Evolutionary conservation across 257 asterid genomes (phyloP), one percentile per base, ranked within the genome.

Genomic region (Fraxinus quadrangulata): DNA sequence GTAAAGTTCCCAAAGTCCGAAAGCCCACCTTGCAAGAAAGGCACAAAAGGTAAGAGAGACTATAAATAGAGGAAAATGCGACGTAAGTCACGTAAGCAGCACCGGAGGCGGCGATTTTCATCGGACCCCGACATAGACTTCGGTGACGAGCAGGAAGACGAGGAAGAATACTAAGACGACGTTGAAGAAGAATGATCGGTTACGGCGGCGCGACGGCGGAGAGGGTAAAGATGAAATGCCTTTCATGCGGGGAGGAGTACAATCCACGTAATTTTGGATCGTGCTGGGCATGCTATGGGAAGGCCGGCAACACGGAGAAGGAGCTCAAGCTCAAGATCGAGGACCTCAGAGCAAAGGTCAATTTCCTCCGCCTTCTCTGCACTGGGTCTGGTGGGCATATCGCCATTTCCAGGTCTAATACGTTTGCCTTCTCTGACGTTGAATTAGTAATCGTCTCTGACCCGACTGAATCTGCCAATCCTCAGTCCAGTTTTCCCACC

Each of bases 271-370:
- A 86, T 71, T 92, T 90, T 67, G 98, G 97, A 54, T 92, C 97
- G 5, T 92, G 97, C 85, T 84, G 94, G 51, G 98, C 92, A 81
- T 94, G 97, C 84, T 92, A 88, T 84, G 94, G 82, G 68, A 97
- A 92, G 83, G 98, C 98, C 26, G 90, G 96, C 12, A 97, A 91
- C 90, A 91, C 96, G 11, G 94, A 94, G 86, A 93, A 94, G 80
- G 97, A 90, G 67, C 94, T 89, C 67, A 90, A 90, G 85, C 89
- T 91, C 11, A 93, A 93, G 91, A 91, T 93, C 88, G 93, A 91
- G 0, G 97, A 93, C 54, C 91, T 93, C 72, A 93, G 86, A 73
- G 81, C 93, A 1, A 93, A 93, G 70, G 91, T 91, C 67, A 87
- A 88, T 80, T 93, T 93, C 82, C 98, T 93, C 23, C 87, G 94